Evolutionary conservation across 2,329 filamentous ascomycete species (phyloP), one percentile per base, ranked within the genome.

Genomic region (Exophiala bonariae): DNA sequence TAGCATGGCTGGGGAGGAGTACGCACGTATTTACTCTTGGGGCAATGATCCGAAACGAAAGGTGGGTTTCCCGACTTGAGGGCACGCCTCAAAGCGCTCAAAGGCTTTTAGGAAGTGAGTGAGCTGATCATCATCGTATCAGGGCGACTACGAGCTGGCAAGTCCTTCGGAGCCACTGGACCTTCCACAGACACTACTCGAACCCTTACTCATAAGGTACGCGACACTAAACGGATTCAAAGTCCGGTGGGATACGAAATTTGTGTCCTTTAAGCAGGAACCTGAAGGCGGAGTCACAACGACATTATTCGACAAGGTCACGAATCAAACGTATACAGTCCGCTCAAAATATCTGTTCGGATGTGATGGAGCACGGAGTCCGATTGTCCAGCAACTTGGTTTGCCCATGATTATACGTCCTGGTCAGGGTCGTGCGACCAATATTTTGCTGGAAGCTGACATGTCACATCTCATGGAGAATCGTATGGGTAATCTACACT

Each of bases 401-500:
- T 63, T 80, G 10, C 74, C 75, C 2, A 55, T 80, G 23, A 64
- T 68, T 26, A 64, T 61, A n/a, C 64, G 66, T 26, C 70, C 71
- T 0, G 70, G 72, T 3, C 69, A 74, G 41, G 75, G 75, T 2
- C 52, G 74, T 3, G 76, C 76, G 2, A 67, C 73, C 35, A 79
- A 79, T 49, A 61, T 79, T n/a, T 63, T 76, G 1, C 65, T 75
- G 3, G 65, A 72, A 35, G 72, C 70, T 0, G 79, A 83, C 54
- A 62, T 83, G 31, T 61, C 65, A 2, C 70, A 78, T 50, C 58
- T 77, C 4, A 68, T 80, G 36, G 59, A 73, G 42, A 63, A 71
- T 40, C 71, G 80, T 0, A 70, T 67, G 23, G 81, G 80, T 0
- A 83, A 82, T 57, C 66, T 85, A 14, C 80, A 85, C 59, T 82